Evolutionary conservation across 2,329 filamentous ascomycete genomes (phyloP), one percentile per base, ranked within the genome.

Genomic region (Colletotrichum sp.): DNA sequence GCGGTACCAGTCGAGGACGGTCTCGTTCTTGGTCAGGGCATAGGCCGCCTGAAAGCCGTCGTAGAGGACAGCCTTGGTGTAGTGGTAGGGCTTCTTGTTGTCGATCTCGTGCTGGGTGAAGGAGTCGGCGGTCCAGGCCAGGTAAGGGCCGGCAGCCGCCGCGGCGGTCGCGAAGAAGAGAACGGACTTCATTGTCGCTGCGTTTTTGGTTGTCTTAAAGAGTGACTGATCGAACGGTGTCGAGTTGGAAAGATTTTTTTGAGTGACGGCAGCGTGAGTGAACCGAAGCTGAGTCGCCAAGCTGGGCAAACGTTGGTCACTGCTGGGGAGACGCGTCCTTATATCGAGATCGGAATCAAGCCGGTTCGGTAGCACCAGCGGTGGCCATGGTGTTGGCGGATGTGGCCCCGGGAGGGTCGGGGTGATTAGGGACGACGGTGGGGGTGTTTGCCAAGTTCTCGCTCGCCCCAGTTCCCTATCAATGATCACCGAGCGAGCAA

Each of bases 41-140:
- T 87, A 87, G 12, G 87, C 86, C 24, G 86, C 85, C 75, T 89
- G 86, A 55, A 89, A 83, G 2, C 86, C 88, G 24, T 85, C 82
- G 75, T 89, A 88, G 3, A 90, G 82, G 10, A 88, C 86, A 3
- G 85, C 86, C 74, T 88, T 82, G 30, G 85, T 84, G 77, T 89
- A 89, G 75, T 84, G 82, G 63, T 83, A 84, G 24, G 85, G 85
- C 2, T 86, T 80, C 4, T 86, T 85, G 2, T 86, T 80, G 3
- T 81, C 76, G 8, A 88, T 82, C 6, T 83, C 82, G 77, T 84
- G 82, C 71, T 81, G 78, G 58, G 89, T 86, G 78, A 88, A 87
- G 5, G 88, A 90, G 63, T 88, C 83, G 24, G 88, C 86, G 83
- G 89, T 88, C 81, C 81, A 82, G n/a, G 80, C 77, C 2, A 85